Evolutionary conservation across 208 protist species (phyloP).

Genomic region (Leishmania mexicana): DNA sequence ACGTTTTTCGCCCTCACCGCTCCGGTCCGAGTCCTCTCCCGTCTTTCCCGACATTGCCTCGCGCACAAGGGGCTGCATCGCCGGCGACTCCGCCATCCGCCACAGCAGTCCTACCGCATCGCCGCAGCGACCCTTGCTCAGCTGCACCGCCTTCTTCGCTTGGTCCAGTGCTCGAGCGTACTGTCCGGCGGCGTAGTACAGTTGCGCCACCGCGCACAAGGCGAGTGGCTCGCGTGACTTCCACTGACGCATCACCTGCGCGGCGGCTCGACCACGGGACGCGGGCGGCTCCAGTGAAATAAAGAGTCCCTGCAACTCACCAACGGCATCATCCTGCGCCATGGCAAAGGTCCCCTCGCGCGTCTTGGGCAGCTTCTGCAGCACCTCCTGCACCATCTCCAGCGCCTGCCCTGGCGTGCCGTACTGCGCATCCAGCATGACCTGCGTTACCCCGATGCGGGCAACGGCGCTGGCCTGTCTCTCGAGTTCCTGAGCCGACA

Average conservation of each 20-base stretch:
- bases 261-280: constrained; percentile 57
- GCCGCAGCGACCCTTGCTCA: constrained; percentile 38
- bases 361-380: constrained; percentile 72
- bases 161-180: constrained; percentile 64
- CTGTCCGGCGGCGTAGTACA: constrained; percentile 70
- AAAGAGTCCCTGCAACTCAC: constrained; percentile 60
- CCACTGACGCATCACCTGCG: constrained; percentile 73
- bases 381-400: constrained; percentile 62
- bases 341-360: constrained; percentile 56
- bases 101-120: constrained; percentile 77
- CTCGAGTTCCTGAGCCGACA: constrained; percentile 44
- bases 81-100: constrained; percentile 43
- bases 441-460: constrained; percentile 35
- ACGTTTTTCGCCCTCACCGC: background rate
- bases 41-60: constrained; percentile 5
- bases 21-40: background rate
- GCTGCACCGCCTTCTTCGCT: constrained; percentile 63
- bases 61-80: constrained; percentile 27
- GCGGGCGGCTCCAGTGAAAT: constrained; percentile 67
- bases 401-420: constrained; percentile 43
- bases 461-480: constrained; percentile 46
- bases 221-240: constrained; percentile 75
- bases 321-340: constrained; percentile 45
- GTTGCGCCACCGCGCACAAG: constrained; percentile 59
- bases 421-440: constrained; percentile 32